These are phyloP conservation scores for Coniferiporia sulphurascens DNA, from an alignment of 1,284 basidiomycete genomes.

Conservation along the genomic window DNA sequence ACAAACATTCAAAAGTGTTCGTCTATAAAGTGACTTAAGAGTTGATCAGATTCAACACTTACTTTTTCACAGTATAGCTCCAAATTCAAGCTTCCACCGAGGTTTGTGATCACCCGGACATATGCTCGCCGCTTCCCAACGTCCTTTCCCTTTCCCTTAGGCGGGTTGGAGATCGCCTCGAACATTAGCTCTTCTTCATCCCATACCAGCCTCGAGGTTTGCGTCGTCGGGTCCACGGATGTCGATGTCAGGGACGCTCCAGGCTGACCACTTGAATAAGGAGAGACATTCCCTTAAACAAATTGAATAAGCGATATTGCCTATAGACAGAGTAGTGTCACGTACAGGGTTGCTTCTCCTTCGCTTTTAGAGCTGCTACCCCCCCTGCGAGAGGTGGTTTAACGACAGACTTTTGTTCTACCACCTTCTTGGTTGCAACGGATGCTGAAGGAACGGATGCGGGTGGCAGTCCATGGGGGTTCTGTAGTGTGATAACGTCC, in stretches of 20 bases:
- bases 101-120: constrained; percentile 85
- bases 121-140: constrained; percentile 85
- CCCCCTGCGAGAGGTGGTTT: constrained; percentile 30
- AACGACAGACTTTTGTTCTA: constrained; percentile 31
- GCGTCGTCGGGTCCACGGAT: constrained; percentile 76
- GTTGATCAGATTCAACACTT: background rate
- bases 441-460: constrained; percentile 42
- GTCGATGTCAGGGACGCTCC: constrained; percentile 95
- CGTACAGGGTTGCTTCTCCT: constrained; percentile 64
- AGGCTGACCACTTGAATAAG: constrained; percentile 85
- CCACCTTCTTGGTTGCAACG: constrained; percentile 25
- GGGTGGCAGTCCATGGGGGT: constrained; percentile 69
- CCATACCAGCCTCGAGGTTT: constrained; percentile 79
- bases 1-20: background rate
- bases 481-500: constrained; percentile 91
- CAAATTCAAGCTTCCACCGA: constrained; percentile 84
- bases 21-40: background rate
- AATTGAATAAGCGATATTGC: background rate
- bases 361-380: constrained; percentile 41
- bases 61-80: constrained; percentile 92
- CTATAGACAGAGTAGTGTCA: constrained; percentile 3
- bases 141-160: constrained; percentile 81
- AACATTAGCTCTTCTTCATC: constrained; percentile 97
- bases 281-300: constrained; percentile 79
- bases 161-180: constrained; percentile 75